phyloP scores from a whole-genome alignment of 768 basidiomycete species.

The Tricholoma bakamatsutake region DNA sequence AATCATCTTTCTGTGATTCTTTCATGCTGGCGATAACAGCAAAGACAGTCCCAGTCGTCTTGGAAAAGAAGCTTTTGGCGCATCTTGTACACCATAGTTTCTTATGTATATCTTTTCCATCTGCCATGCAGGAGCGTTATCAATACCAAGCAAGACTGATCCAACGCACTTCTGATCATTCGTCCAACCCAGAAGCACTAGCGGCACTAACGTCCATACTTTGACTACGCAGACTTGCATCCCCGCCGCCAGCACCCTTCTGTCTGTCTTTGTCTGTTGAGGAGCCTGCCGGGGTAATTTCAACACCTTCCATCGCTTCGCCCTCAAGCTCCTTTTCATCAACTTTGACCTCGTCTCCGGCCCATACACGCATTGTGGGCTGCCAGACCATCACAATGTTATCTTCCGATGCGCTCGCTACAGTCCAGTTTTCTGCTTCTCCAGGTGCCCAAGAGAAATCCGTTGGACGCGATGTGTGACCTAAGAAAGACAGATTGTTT shows the following conservation, averaged over 20 bases:
- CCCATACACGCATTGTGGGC: slow-evolving; percentile 91
- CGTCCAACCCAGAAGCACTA: slow-evolving; percentile 43
- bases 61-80: slow-evolving; percentile 2
- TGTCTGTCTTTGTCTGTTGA: slow-evolving; percentile 26
- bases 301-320: slow-evolving; percentile 74
- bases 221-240: slow-evolving; percentile 44
- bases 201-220: slow-evolving; percentile 59
- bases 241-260: slow-evolving; percentile 30
- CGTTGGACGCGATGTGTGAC: slow-evolving; percentile 83
- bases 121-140: neutral
- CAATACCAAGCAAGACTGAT: neutral
- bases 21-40: neutral
- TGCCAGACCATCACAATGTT: slow-evolving; percentile 98
- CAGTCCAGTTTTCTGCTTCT: slow-evolving; percentile 76
- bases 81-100: slow-evolving; percentile 1
- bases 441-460: slow-evolving; percentile 97
- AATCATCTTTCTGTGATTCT: slow-evolving; percentile 55
- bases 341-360: slow-evolving; percentile 81
- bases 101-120: neutral
- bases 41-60: neutral
- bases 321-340: slow-evolving; percentile 82
- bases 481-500: slow-evolving; percentile 29
- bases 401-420: slow-evolving; percentile 88
- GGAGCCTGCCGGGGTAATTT: slow-evolving; percentile 29
- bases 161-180: slow-evolving; percentile 28